Base-by-base conservation (phyloP, 108 stramenopile genomes). In the Nitzschia palea region DNA sequence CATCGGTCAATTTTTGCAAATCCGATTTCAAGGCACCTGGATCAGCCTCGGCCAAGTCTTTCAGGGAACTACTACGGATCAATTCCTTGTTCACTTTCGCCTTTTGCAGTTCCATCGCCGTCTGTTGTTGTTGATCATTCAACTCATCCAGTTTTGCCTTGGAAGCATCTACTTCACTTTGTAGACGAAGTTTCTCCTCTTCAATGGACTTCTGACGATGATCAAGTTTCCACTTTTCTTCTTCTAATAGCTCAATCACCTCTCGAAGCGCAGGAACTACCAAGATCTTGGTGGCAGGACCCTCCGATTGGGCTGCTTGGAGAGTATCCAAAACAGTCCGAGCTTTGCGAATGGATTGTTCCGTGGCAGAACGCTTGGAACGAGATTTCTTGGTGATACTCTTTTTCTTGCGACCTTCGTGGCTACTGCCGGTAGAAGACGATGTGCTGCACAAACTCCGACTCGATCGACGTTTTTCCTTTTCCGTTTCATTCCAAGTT, bases 71-170 rank as follows among this genome's bases (percentile, higher is more conserved):
- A 4, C 47, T 48, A 20, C 47, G 47, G 18, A 48, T 18, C 18
- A 48, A 48, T 48, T 48, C 47, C 22, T 48, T 48, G n/a, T 48
- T 48, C 18, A 48, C 17, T 48, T 48, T 18, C 17, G n/a, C 47
- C 47, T 48, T 48, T 20, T 48, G 8, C 18, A 48, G 47, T 20
- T 48, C 47, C 8, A 20, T 20, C 22, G 15, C 17, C 15, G 15
- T 10, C 22, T 18, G 8, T 18, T 48, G 8, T 8, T 48, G 18
- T 48, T 48, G 4, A 4, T 48, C 15, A 4, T n/a, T 4, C 4
- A 48, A 20, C 18, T 48, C 47, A 5, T 48, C 47, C 4, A 48
- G 15, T 12, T 48, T 5, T 20, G 17, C n/a, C 18, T 20, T 10
- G 18, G 47, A 48, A 48, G 47, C 15, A 10, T 8, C 4, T n/a